Evolutionary conservation across 305 asterid species (phyloP).

Genomic region (Rubia tinctorum): DNA sequence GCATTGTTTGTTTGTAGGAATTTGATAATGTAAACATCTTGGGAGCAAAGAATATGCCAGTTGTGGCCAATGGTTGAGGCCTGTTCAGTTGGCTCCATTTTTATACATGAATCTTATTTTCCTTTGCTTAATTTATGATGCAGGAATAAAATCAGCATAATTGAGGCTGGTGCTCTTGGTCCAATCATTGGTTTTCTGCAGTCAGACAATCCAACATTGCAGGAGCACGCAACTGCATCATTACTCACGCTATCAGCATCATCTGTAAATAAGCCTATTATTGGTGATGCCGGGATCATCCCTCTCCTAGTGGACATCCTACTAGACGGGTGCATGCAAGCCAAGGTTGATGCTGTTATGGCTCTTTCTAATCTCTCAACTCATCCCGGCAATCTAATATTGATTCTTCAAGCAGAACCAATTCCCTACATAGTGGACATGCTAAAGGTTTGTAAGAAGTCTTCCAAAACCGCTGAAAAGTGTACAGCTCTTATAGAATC

Average conservation of each 20-base stretch:
- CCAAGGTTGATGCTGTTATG: conserved; percentile 75
- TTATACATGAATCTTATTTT: not conserved
- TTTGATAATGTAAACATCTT: not conserved
- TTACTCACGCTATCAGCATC: conserved; percentile 89
- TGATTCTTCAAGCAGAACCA: conserved; percentile 58
- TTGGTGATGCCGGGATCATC: conserved; percentile 71
- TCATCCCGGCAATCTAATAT: conserved; percentile 44
- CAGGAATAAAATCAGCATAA: conserved; percentile 82
- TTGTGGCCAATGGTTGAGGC: not conserved
- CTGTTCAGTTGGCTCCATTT: not conserved
- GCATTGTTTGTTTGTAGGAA: conserved; percentile 5
- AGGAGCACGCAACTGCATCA: conserved; percentile 79
- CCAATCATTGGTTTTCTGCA: conserved; percentile 72
- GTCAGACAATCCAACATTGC: conserved; percentile 48
- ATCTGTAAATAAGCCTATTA: conserved; percentile 73
- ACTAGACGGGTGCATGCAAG: conserved; percentile 47
- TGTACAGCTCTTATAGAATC: conserved; percentile 72
- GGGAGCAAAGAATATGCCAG: not conserved
- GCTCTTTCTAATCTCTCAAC: conserved; percentile 92
- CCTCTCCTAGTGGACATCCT: conserved; percentile 71
- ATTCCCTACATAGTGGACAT: conserved; percentile 54
- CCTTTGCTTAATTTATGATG: conserved; percentile 5
- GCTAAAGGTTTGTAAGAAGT: conserved; percentile 47
- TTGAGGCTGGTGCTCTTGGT: conserved; percentile 72
- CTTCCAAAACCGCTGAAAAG: conserved; percentile 69